Percentiles rank a stretch among this genome's conserved stretches.
Conservation (phyloP, 495 filamentous ascomycete species). For the Bacidia gigantensis region DNA sequence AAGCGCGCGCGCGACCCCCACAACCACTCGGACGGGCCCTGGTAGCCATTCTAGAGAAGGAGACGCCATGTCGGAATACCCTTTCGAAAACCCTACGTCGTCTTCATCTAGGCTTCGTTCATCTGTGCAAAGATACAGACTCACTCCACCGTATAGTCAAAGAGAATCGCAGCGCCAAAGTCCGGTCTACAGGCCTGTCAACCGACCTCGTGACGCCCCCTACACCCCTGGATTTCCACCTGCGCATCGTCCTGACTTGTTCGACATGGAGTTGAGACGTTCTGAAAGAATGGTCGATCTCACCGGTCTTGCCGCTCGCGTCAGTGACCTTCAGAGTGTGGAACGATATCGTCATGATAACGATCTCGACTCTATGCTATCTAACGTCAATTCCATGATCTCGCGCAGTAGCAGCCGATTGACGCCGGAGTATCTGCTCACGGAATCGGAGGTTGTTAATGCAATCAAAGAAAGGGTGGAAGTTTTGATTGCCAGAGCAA, state of each 20-base stretch:
- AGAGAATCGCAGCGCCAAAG: conserved; percentile 20
- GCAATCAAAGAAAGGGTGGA: conserved; percentile 6
- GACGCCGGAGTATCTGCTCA: conserved; percentile 7
- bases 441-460: conserved; percentile 8
- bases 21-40: background rate
- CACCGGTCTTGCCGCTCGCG: background rate
- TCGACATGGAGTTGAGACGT: background rate
- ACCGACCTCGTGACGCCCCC: conserved; percentile 15
- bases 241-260: conserved; percentile 24
- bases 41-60: background rate
- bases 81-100: background rate
- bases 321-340: background rate
- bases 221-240: conserved; percentile 36
- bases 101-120: background rate
- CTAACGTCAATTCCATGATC: conserved; percentile 11
- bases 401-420: conserved; percentile 3
- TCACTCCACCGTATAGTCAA: conserved; percentile 20
- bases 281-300: background rate
- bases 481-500: background rate
- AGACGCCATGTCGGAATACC: background rate
- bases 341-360: background rate
- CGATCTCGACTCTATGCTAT: background rate
- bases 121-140: conserved; percentile 13
- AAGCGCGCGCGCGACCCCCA: background rate
- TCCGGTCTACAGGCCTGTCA: conserved; percentile 15